Base-by-base conservation (phyloP, 1,284 basidiomycete species). In the Meira miltonrushii region DNA sequence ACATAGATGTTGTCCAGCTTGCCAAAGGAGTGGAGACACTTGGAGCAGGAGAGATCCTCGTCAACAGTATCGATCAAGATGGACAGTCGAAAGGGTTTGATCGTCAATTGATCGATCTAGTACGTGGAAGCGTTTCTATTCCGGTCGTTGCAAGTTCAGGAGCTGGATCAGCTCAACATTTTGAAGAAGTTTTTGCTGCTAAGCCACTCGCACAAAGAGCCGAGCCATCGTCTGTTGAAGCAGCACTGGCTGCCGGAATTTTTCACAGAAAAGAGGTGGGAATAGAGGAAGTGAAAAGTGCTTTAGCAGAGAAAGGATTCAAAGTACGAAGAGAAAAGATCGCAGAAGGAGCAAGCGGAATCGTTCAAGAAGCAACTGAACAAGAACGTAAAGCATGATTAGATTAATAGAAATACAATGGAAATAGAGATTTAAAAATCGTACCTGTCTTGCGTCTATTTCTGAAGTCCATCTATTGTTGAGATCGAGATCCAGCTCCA, bases 41-140 rank as follows among this genome's bases (percentile, higher is more conserved):
- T 17, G 95, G 95, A 1, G 93, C 95, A 0, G 95, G 95, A 5
- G 95, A 99, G 80, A 86, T 98, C 60, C 80, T 99, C 56, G 82
- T 99, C 61, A 99, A 99, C 81, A 91, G 88, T 78, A 96, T 99
- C 71, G 95, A 99, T 80, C 84, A 92, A 62, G 95, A 99, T 75
- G 95, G 95, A 2, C 89, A 89, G 0, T 92, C 92, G 50, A 83
- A 85, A 52, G 95, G 95, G 11, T 99, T 96, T 75, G 95, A 99
- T 80, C 80, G 88, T 43, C 89, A 89, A 66, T 82, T 99, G 21
- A 80, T 98, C 59, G 71, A 77, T 43, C 81, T 83, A 25, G 87
- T 98, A 55, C 87, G 87, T 71, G 79, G 79, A 52, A 84, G 82
- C 40, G 92, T 97, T 19, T 82, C 83, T 44, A 94, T 98, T 62